Conservation (phyloP, 2,329 filamentous ascomycete species). For the Endoconidiophora laricicola region DNA sequence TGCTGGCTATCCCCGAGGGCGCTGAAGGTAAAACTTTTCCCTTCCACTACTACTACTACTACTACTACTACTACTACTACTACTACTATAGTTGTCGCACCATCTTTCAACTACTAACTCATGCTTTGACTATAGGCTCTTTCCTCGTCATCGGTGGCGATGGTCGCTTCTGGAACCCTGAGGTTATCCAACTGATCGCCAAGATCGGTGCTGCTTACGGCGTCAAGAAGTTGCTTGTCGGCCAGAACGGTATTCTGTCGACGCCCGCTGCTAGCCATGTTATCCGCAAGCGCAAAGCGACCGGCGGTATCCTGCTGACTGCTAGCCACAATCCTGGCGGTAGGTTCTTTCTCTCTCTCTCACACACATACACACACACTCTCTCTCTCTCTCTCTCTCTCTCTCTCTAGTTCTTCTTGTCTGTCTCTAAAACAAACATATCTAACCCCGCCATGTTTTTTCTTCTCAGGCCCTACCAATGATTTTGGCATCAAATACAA, state of each 20-base stretch:
- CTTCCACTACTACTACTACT: neutral
- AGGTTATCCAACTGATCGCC: conserved; percentile 90
- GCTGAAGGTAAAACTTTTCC: conserved; percentile 43
- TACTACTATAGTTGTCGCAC: neutral
- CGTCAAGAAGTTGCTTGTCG: conserved; percentile 96
- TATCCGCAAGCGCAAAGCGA: conserved; percentile 87
- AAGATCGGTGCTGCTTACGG: conserved; percentile 95
- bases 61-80: neutral
- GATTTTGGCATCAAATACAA: conserved; percentile 99
- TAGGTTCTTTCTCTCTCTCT: conserved; percentile 26
- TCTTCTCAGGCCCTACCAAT: conserved; percentile 55
- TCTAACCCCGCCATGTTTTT: neutral
- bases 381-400: neutral
- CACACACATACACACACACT: neutral
- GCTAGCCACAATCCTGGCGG: conserved; percentile 97
- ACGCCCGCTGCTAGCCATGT: conserved; percentile 92
- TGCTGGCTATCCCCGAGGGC: conserved; percentile 92
- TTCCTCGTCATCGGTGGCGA: conserved; percentile 96
- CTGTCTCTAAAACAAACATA: neutral
- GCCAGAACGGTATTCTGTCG: conserved; percentile 89
- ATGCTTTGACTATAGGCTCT: conserved; percentile 28
- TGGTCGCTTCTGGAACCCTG: conserved; percentile 92
- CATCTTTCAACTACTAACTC: neutral
- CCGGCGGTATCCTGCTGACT: conserved; percentile 89
- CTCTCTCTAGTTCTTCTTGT: neutral